phyloP scores from a whole-genome alignment of 495 filamentous ascomycete species.

The Aspergillus carlsbadensis region DNA sequence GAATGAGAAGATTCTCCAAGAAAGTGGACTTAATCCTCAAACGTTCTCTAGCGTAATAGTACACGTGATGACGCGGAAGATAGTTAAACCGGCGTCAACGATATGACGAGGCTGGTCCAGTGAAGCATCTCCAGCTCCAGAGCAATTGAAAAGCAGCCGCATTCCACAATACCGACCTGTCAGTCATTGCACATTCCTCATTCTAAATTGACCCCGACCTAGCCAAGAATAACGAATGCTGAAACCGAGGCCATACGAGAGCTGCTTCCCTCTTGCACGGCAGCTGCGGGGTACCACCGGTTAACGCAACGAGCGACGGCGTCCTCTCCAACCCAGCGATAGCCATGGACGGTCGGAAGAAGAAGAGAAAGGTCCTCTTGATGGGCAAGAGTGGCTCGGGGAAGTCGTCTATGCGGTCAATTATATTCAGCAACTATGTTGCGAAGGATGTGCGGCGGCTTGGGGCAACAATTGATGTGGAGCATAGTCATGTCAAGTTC shows the following conservation, averaged over 20 bases:
- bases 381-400: slow-evolving; percentile 97
- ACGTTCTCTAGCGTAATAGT: background rate
- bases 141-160: background rate
- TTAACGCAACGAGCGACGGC: slow-evolving; percentile 1
- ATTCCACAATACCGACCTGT: background rate
- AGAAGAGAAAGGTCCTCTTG: slow-evolving; percentile 58
- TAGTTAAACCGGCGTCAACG: slow-evolving; percentile 4
- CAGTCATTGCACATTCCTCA: background rate
- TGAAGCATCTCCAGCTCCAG: background rate
- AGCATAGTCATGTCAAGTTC: slow-evolving; percentile 97
- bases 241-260: slow-evolving; percentile 1
- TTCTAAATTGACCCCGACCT: background rate
- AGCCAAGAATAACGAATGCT: slow-evolving; percentile 5
- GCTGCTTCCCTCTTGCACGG: slow-evolving; percentile 5
- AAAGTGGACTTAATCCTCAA: background rate
- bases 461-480: slow-evolving; percentile 97
- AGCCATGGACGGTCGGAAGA: slow-evolving; percentile 48
- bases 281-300: slow-evolving; percentile 19
- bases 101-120: slow-evolving; percentile 18
- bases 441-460: slow-evolving; percentile 92
- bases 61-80: slow-evolving; percentile 10
- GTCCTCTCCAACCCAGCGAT: background rate
- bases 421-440: slow-evolving; percentile 97
- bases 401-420: slow-evolving; percentile 98
- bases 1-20: background rate